A percentile compares a stretch with the other conserved stretches of the same genome.
These are phyloP conservation scores for Verbena officinalis DNA, from an alignment of 257 asterid genomes.

Conservation along the genomic window DNA sequence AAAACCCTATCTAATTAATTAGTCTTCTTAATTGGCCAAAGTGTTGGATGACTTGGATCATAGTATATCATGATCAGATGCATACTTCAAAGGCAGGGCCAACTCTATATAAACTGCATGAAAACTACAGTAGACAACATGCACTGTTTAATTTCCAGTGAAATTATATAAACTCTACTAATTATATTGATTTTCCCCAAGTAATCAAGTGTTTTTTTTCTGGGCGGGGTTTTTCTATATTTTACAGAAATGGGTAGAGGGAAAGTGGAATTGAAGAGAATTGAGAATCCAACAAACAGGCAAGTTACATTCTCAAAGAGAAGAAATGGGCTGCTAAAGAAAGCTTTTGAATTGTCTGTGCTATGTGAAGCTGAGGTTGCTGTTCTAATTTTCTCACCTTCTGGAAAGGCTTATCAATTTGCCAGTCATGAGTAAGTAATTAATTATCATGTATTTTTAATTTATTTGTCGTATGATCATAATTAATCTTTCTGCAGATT, in stretches of 20 bases:
- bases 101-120: conserved; percentile 31
- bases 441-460: neutral
- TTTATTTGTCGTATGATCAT: neutral
- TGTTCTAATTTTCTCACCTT: conserved; percentile 48
- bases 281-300: conserved; percentile 51
- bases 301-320: conserved; percentile 61
- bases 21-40: neutral
- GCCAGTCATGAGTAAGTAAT: conserved; percentile 48
- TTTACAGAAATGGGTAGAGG: conserved; percentile 55
- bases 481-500: too few species aligned
- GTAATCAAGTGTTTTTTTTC: too few species aligned
- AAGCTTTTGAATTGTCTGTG: conserved; percentile 50
- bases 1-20: conserved; percentile 14
- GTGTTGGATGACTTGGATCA: neutral
- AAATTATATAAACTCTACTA: too few species aligned
- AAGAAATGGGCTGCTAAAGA: conserved; percentile 53
- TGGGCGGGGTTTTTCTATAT: too few species aligned
- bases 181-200: too few species aligned
- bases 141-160: too few species aligned
- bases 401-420: conserved; percentile 49
- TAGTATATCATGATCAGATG: neutral
- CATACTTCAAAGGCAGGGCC: too few species aligned
- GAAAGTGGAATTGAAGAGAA: conserved; percentile 59
- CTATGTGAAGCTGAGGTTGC: conserved; percentile 57
- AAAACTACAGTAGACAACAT: too few species aligned